These are phyloP conservation scores for Mycena albidolilacea DNA, from an alignment of 768 basidiomycete species.

Conservation along the genomic window DNA sequence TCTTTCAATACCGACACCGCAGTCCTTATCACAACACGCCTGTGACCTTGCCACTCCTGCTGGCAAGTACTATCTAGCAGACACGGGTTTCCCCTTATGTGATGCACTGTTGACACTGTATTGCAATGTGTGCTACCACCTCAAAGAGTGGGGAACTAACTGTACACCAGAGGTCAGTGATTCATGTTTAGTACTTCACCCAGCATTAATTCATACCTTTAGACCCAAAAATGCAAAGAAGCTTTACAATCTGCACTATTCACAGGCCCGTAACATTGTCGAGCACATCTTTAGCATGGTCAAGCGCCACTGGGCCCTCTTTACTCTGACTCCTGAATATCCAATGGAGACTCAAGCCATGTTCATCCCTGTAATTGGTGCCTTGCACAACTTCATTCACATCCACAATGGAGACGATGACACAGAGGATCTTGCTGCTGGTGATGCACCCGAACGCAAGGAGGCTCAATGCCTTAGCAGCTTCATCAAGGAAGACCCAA, in stretches of 20 bases:
- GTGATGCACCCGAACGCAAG: background rate
- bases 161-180: no score
- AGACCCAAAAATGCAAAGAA: slow-evolving; percentile 1
- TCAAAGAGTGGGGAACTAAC: slow-evolving; percentile 45
- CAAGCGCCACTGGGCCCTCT: no score
- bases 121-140: slow-evolving; percentile 43
- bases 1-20: no score
- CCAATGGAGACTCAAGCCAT: slow-evolving; percentile 7
- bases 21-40: no score
- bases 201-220: background rate
- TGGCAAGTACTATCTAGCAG: no score
- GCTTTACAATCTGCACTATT: slow-evolving; percentile 9
- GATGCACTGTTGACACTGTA: no score
- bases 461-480: background rate
- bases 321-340: no score
- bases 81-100: no score
- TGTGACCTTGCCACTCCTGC: no score
- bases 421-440: background rate
- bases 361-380: slow-evolving; percentile 8
- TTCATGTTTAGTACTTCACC: background rate
- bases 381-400: slow-evolving; percentile 8
- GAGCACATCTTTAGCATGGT: no score
- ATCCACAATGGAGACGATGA: background rate
- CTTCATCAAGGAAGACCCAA: background rate
- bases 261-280: background rate